Conservation (phyloP, 768 basidiomycete species). For the Hebeloma cylindrosporum region DNA sequence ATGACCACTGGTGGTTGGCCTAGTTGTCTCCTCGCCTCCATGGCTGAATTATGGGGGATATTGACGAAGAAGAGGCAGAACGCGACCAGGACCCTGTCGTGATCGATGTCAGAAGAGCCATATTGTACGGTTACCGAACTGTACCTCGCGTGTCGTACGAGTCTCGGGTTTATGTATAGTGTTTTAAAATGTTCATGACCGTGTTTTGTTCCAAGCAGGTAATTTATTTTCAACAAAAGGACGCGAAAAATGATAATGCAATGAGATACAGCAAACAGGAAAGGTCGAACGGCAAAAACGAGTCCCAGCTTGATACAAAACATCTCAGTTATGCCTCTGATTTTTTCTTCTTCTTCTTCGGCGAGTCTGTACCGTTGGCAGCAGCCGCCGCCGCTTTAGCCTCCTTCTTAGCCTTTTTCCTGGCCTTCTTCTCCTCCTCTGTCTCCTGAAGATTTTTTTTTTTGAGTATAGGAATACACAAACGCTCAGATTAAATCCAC, state of each 20-base stretch:
- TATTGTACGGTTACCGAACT: too few species aligned
- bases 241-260: conserved; percentile 12
- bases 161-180: background rate
- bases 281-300: conserved; percentile 13
- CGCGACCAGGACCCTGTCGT: background rate
- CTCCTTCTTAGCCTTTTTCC: conserved; percentile 75
- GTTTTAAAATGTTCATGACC: background rate
- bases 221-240: conserved; percentile 4
- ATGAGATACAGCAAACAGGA: conserved; percentile 21
- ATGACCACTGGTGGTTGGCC: conserved; percentile 48
- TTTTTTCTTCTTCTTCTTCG: conserved; percentile 64
- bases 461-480: conserved; percentile 7
- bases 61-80: background rate
- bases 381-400: conserved; percentile 58
- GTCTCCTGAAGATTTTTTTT: conserved; percentile 50
- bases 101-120: too few species aligned
- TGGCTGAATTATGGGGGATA: too few species aligned
- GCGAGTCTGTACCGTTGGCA: conserved; percentile 26
- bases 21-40: conserved; percentile 4
- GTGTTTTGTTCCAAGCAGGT: background rate
- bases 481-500: conserved; percentile 17
- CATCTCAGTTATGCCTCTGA: conserved; percentile 40
- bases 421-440: conserved; percentile 80
- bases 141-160: background rate
- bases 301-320: conserved; percentile 9